Percentiles rank a stretch among this genome's conserved stretches.
These are phyloP conservation scores for Fraxinus cuspidata DNA, from an alignment of 257 asterid species.

Conservation along the genomic window DNA sequence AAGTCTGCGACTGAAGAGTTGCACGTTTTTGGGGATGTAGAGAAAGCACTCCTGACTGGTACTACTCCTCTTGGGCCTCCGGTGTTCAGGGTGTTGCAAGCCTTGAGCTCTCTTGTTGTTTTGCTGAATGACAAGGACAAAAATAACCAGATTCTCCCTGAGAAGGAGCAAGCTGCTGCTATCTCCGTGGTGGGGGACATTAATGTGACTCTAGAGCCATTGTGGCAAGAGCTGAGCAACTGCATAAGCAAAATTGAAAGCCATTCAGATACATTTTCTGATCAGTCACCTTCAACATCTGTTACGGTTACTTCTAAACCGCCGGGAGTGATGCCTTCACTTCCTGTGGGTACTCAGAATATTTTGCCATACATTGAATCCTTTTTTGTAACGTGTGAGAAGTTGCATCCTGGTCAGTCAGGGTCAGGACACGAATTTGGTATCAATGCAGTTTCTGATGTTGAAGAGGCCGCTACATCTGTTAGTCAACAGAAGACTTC, in stretches of 20 bases:
- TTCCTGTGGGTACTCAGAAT: slow-evolving; percentile 92
- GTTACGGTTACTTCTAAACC: slow-evolving; percentile 45
- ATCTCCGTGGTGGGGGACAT: slow-evolving; percentile 68
- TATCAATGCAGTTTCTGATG: slow-evolving; percentile 57
- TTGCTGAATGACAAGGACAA: slow-evolving; percentile 65
- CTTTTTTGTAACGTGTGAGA: slow-evolving; percentile 90
- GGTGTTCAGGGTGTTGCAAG: slow-evolving; percentile 87
- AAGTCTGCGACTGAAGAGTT: slow-evolving; percentile 83
- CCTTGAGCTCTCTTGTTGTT: slow-evolving; percentile 78
- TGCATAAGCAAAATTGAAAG: slow-evolving; percentile 86
- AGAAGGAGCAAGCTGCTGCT: slow-evolving; percentile 50
- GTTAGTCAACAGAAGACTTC: slow-evolving; percentile 57
- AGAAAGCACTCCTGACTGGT: slow-evolving; percentile 72
- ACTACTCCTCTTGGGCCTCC: slow-evolving; percentile 75
- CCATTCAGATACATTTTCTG: slow-evolving; percentile 72
- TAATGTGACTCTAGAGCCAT: slow-evolving; percentile 78
- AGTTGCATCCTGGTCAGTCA: slow-evolving; percentile 75
- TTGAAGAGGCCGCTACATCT: slow-evolving; percentile 65
- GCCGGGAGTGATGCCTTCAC: slow-evolving; percentile 65
- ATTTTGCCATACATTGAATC: slow-evolving; percentile 92
- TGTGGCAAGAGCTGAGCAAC: slow-evolving; percentile 91
- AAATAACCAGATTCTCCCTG: slow-evolving; percentile 31
- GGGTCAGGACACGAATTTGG: slow-evolving; percentile 54
- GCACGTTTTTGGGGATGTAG: slow-evolving; percentile 67
- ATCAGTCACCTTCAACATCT: slow-evolving; percentile 43